Percentiles rank a stretch among this genome's conserved stretches.
These are phyloP conservation scores for Echinosophora koreensis DNA, from an alignment of 306 rosid species.

Conservation along the genomic window DNA sequence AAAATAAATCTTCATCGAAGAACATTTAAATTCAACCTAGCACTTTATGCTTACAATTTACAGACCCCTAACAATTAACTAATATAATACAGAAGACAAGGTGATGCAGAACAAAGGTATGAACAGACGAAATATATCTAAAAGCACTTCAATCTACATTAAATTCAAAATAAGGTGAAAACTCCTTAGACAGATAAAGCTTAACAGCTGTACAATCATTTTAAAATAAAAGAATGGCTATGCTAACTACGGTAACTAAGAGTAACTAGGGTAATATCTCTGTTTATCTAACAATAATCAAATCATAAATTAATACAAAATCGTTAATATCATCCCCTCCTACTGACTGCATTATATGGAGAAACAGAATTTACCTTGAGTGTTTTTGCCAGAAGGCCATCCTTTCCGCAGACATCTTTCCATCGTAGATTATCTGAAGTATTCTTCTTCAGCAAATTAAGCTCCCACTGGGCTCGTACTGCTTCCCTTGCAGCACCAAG, in stretches of 20 bases:
- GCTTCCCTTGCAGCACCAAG: slow-evolving; percentile 99
- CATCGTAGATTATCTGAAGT: slow-evolving; percentile 79
- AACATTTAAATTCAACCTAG: slow-evolving; percentile 13
- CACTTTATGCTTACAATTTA: neutral
- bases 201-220: neutral
- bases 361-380: slow-evolving; percentile 74
- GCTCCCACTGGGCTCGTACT: slow-evolving; percentile 97
- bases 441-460: slow-evolving; percentile 83
- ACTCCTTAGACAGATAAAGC: slow-evolving; percentile 8
- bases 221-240: neutral
- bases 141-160: slow-evolving; percentile 10
- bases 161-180: slow-evolving; percentile 3
- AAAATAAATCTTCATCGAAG: slow-evolving; percentile 6
- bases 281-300: neutral
- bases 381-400: slow-evolving; percentile 78
- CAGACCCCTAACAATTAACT: slow-evolving; percentile 20
- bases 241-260: neutral
- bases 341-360: slow-evolving; percentile 26
- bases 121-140: neutral
- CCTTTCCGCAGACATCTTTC: slow-evolving; percentile 90
- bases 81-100: slow-evolving; percentile 20
- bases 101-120: slow-evolving; percentile 9
- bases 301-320: slow-evolving; percentile 14
- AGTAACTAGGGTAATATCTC: neutral
- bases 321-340: slow-evolving; percentile 30